Conservation (phyloP, 2,329 filamentous ascomycete species). For the Aspergillus quadricinctus region DNA sequence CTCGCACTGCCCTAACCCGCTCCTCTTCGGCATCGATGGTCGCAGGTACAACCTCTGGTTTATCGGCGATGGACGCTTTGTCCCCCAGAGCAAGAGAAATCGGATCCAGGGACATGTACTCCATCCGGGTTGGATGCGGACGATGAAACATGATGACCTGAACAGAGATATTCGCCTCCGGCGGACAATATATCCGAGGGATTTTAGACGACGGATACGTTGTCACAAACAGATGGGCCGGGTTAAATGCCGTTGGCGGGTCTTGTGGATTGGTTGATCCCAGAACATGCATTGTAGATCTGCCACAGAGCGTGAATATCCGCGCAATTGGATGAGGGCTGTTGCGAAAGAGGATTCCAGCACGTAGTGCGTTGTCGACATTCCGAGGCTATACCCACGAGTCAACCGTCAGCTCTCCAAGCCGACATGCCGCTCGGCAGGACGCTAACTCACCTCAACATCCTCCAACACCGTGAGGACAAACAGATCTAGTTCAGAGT, state of each 20-base stretch:
- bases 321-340: constrained; percentile 73
- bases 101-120: constrained; percentile 87
- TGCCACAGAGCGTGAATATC: constrained; percentile 80
- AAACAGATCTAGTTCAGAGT: constrained; percentile 84
- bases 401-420: constrained; percentile 2
- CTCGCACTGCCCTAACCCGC: constrained; percentile 59
- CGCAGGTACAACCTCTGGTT: constrained; percentile 37
- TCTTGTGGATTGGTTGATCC: constrained; percentile 68
- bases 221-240: constrained; percentile 64
- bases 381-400: constrained; percentile 57
- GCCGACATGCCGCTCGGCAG: background rate
- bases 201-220: constrained; percentile 47
- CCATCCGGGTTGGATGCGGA: constrained; percentile 82
- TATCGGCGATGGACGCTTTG: constrained; percentile 48
- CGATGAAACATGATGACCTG: constrained; percentile 88
- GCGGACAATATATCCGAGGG: constrained; percentile 69
- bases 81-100: constrained; percentile 83
- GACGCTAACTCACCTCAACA: constrained; percentile 65
- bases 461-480: constrained; percentile 86
- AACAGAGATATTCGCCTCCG: constrained; percentile 63
- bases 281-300: constrained; percentile 76
- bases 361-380: constrained; percentile 82
- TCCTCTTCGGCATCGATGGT: constrained; percentile 71
- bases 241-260: constrained; percentile 53
- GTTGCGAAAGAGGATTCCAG: constrained; percentile 77